phyloP scores from a whole-genome alignment of 805 yeast genomes.

The Saturnispora sanitii region DNA sequence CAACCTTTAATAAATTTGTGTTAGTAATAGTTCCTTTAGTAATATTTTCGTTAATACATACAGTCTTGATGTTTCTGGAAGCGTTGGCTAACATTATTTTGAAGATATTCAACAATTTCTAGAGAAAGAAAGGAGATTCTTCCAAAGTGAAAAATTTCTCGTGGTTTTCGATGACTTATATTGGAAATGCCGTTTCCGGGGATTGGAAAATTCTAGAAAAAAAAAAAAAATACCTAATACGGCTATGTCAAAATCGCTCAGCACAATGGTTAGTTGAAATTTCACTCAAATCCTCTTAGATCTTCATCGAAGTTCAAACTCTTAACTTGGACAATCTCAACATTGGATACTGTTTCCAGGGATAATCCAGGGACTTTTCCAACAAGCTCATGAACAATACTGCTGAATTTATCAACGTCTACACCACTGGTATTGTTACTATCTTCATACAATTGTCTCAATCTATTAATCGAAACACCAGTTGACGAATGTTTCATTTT shows the following conservation, averaged over 20 bases:
- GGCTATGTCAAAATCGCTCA: not conserved
- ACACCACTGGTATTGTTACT: not conserved
- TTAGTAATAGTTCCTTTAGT: not conserved
- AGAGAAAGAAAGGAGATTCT: constrained; percentile 6
- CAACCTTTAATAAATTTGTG: not conserved
- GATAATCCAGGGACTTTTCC: not conserved
- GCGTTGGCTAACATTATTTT: constrained; percentile 25
- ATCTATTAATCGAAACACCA: not conserved
- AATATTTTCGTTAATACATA: constrained; percentile 13
- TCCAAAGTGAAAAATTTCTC: not conserved
- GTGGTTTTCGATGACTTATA: not conserved
- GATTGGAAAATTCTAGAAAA: constrained; percentile 2
- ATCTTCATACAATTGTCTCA: constrained; percentile 4
- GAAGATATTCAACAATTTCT: constrained; percentile 12
- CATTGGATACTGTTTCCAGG: not conserved
- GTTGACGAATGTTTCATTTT: not conserved
- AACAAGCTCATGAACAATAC: not conserved
- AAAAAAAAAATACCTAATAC: not conserved
- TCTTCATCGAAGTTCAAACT: not conserved
- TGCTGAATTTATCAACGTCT: not conserved
- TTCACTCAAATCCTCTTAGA: too few relatives aligned
- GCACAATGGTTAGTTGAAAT: too few relatives aligned
- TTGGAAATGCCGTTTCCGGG: constrained; percentile 1
- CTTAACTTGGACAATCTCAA: constrained; percentile 1
- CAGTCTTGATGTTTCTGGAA: constrained; percentile 27